Evolutionary conservation across 2,329 filamentous ascomycete species (phyloP).

Genomic region (Tolypocladium paradoxum): DNA sequence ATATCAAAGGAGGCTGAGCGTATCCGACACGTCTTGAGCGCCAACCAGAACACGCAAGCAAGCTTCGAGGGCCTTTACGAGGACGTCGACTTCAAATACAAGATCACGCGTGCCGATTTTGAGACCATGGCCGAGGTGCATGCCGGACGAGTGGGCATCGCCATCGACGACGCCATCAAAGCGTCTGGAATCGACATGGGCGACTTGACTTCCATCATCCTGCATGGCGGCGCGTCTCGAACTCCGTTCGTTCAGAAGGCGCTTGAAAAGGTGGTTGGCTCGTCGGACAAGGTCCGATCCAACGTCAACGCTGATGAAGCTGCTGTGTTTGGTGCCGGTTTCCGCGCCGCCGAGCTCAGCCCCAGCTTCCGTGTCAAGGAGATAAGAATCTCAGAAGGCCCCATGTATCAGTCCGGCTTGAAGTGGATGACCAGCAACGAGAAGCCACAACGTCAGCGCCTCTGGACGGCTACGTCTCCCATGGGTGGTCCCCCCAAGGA

Average conservation of each 20-base stretch:
- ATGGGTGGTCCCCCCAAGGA: conserved; percentile 71
- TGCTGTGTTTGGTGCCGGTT: conserved; percentile 89
- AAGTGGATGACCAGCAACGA: conserved; percentile 61
- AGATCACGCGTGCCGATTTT: conserved; percentile 68
- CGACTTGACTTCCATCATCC: conserved; percentile 81
- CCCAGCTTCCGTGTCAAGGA: conserved; percentile 97
- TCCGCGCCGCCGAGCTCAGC: conserved; percentile 84
- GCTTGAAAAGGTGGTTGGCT: conserved; percentile 65
- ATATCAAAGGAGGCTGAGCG: conserved; percentile 89
- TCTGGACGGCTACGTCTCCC: conserved; percentile 70
- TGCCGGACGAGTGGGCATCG: conserved; percentile 54
- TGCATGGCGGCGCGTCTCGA: conserved; percentile 81
- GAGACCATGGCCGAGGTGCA: conserved; percentile 65
- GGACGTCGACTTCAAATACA: conserved; percentile 88
- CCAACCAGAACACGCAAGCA: conserved; percentile 71
- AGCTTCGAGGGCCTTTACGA: conserved; percentile 86
- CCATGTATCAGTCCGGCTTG: conserved; percentile 62
- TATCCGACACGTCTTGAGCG: conserved; percentile 79
- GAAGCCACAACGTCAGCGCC: conserved; percentile 65
- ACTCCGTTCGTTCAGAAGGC: conserved; percentile 91
- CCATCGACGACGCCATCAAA: conserved; percentile 64
- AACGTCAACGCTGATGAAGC: conserved; percentile 97
- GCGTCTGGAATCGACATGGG: conserved; percentile 60
- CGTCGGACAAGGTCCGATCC: conserved; percentile 68
- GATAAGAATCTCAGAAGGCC: conserved; percentile 71